Percentiles rank a stretch among this genome's conserved stretches.
These are phyloP conservation scores for Hymenoscyphus fraxineus DNA, from an alignment of 2,329 filamentous ascomycete genomes.

Conservation along the genomic window DNA sequence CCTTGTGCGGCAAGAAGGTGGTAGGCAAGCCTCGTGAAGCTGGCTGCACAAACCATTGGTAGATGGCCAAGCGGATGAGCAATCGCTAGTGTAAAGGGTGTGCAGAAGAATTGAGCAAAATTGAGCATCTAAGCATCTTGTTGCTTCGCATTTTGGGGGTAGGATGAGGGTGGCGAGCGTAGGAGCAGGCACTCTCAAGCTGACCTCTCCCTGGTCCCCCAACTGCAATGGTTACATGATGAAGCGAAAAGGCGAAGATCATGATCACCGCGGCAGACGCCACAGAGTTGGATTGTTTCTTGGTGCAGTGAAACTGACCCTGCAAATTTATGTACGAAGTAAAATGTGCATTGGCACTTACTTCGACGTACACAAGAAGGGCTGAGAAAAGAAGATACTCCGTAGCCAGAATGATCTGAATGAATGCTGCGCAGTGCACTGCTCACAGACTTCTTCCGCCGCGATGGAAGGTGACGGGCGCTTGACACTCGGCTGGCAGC, in stretches of 20 bases:
- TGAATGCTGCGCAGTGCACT: too few relatives aligned
- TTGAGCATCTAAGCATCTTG: neutral
- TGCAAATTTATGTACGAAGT: neutral
- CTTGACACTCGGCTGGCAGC: neutral
- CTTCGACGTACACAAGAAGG: neutral
- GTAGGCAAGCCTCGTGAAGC: neutral
- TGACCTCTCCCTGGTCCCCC: neutral
- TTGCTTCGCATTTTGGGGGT: neutral
- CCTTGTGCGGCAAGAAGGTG: neutral
- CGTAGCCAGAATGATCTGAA: too few relatives aligned
- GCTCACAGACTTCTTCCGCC: neutral
- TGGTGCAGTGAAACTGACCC: slow-evolving; percentile 2
- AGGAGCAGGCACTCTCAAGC: neutral
- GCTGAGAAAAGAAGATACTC: neutral
- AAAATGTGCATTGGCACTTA: neutral
- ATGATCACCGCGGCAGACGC: neutral
- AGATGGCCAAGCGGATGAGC: neutral
- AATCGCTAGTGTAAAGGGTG: neutral
- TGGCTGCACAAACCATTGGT: neutral
- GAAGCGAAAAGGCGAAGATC: neutral
- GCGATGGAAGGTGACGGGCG: neutral
- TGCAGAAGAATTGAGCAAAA: neutral
- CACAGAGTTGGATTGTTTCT: neutral
- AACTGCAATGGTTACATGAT: neutral
- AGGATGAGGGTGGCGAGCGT: neutral